Evolutionary conservation across 2,329 filamentous ascomycete species (phyloP), one percentile per base, ranked within the genome.

Genomic region (Parascedosporium putredinis): DNA sequence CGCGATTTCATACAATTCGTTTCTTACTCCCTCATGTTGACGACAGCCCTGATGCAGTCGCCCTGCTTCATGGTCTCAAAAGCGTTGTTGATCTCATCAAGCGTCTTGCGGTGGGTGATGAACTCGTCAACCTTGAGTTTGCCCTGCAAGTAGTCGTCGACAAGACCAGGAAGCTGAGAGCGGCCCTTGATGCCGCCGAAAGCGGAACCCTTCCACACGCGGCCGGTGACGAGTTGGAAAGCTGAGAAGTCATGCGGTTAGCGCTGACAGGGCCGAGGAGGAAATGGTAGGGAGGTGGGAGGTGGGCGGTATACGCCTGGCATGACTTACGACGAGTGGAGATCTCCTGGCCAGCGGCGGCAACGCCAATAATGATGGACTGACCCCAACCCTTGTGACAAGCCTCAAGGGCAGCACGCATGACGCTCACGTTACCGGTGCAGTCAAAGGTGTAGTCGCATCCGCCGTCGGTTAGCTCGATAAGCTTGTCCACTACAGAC

Each of bases 351-450:
- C 91, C 91, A 52, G 91, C 91, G 58, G 91, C 91, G 54, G 91
- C 91, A 56, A 98, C 93, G 68, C 93, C 93, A 62, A 98, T 98
- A 67, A 98, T 81, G 68, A 98, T 95, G 65, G 86, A 94, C 77
- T 96, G 81, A 61, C 93, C 93, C 93, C 93, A 98, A 45, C 93
- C 93, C 81, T 98, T 98, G 77, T 98, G 93, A 75, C 90, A 97
- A 45, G 93, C 90, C 74, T 98, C 91, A 53, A 98, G 81, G 36
- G 93, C 93, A 49, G 88, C 86, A 55, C 93, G 80, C 93, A 95
- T 98, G 50, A 98, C 93, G 58, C 83, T 80, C 49, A 97, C 90
- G 63, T 97, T 97, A 53, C 93, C 93, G 5, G 93, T 98, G 78
- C 93, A 97, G 74, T 98, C 93, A 65, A 98, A 98, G 46, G 93